phyloP scores from a whole-genome alignment of 805 yeast species.

The Yueomyces sinensis region DNA sequence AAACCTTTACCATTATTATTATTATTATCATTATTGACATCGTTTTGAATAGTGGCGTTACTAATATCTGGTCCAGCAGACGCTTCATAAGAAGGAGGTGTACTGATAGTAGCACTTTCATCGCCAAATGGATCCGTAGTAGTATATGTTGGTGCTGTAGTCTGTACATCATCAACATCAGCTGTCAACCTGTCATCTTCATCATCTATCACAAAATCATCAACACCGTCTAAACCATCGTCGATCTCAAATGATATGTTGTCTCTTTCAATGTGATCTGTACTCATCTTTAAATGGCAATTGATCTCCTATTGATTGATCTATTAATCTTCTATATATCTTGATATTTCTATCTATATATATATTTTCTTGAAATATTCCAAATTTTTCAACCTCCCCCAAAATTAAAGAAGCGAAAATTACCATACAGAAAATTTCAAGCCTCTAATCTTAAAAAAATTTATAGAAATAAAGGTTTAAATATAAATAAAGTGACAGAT shows the following conservation, averaged over 20 bases:
- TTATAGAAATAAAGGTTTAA: too few species aligned
- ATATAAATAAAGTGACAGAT: too few species aligned
- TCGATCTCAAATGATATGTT: constrained; percentile 8
- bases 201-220: constrained; percentile 13
- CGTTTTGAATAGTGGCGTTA: neutral
- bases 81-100: constrained; percentile 5
- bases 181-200: neutral
- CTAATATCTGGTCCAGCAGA: neutral
- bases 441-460: too few species aligned
- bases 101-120: neutral
- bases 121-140: neutral
- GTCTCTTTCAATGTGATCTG: too few species aligned
- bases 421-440: too few species aligned
- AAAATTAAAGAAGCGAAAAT: too few species aligned
- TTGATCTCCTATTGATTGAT: too few species aligned
- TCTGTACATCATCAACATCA: constrained; percentile 1
- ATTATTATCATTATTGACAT: neutral
- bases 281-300: too few species aligned
- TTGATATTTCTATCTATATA: too few species aligned
- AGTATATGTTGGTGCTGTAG: neutral
- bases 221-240: constrained; percentile 19
- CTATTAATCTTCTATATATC: too few species aligned
- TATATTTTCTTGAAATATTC: too few species aligned
- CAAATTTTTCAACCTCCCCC: too few species aligned
- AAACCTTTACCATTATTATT: constrained; percentile 9